Percentiles rank a stretch among this genome's conserved stretches.
These are phyloP conservation scores for Cryptococcus sp. DNA, from an alignment of 1,284 basidiomycete genomes.

Conservation along the genomic window DNA sequence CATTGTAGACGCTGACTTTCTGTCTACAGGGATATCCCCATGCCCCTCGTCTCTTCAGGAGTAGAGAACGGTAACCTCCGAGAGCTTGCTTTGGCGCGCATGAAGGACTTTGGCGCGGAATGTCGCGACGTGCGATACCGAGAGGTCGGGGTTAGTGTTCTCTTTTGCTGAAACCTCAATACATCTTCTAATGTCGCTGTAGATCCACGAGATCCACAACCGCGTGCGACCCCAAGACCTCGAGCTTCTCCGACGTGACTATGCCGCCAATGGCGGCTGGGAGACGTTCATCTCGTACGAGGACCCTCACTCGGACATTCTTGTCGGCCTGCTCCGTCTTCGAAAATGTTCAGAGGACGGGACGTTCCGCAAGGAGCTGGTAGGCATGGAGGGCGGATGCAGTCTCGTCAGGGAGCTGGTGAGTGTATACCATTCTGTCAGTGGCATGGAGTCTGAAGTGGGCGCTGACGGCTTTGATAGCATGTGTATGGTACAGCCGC, in stretches of 20 bases:
- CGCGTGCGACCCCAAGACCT: conserved; percentile 94
- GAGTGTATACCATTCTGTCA: conserved; percentile 17
- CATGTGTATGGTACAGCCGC: conserved; percentile 99
- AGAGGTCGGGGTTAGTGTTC: conserved; percentile 82
- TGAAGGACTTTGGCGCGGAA: conserved; percentile 98
- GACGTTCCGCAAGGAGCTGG: conserved; percentile 91
- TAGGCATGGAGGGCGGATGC: conserved; percentile 71
- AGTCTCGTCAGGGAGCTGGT: conserved; percentile 89
- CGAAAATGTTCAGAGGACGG: conserved; percentile 94
- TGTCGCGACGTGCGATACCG: conserved; percentile 97
- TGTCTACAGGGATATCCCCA: conserved; percentile 76
- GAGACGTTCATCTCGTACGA: conserved; percentile 99
- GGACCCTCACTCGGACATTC: conserved; percentile 93
- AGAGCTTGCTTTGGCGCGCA: conserved; percentile 90
- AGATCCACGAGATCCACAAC: conserved; percentile 98
- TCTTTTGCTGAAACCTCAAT: conserved; percentile 1
- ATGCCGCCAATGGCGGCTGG: conserved; percentile 97
- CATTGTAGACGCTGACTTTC: background rate
- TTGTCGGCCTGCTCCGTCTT: conserved; percentile 87
- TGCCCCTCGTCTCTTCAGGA: conserved; percentile 90
- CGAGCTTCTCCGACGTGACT: conserved; percentile 95
- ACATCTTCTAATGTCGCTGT: conserved; percentile 6
- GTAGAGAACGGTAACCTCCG: conserved; percentile 98
- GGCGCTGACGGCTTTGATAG: conserved; percentile 8
- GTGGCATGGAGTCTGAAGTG: background rate